Percentiles rank a stretch among this genome's conserved stretches.
Conservation (phyloP, 1,139 yeast species). For the Geotrichum restrictum region DNA sequence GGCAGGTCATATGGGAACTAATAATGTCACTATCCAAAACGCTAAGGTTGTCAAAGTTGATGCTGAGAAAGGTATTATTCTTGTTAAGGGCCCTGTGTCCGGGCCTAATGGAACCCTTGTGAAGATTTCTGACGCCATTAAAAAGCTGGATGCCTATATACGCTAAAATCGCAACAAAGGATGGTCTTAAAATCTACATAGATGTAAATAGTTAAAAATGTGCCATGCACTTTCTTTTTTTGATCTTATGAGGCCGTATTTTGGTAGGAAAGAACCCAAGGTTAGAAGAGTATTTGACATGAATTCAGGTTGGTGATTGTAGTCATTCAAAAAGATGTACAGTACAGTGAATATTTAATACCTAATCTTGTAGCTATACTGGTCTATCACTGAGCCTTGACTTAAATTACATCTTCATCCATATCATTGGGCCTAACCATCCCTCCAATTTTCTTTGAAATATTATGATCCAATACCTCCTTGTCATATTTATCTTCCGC, state of each 20-base stretch:
- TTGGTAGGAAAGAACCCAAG: too few relatives aligned
- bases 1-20: conserved; percentile 96
- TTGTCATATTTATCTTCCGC: conserved; percentile 72
- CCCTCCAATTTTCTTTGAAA: conserved; percentile 87
- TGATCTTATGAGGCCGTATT: neutral
- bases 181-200: neutral
- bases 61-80: conserved; percentile 72
- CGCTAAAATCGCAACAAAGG: neutral
- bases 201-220: conserved; percentile 9
- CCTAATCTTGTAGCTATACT: too few relatives aligned
- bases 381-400: neutral
- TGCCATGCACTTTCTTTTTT: neutral
- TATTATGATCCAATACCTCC: conserved; percentile 66
- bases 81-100: conserved; percentile 86
- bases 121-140: conserved; percentile 72
- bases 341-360: too few relatives aligned
- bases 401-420: conserved; percentile 55
- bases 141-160: conserved; percentile 30
- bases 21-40: conserved; percentile 69
- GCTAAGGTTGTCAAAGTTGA: conserved; percentile 73
- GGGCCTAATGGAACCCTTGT: conserved; percentile 81
- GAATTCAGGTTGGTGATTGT: too few relatives aligned
- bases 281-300: too few relatives aligned
- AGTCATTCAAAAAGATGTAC: too few relatives aligned
- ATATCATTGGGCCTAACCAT: conserved; percentile 92